These are phyloP conservation scores for Cercospora nicotianae DNA, from an alignment of 2,329 filamentous ascomycete species.

Conservation along the genomic window DNA sequence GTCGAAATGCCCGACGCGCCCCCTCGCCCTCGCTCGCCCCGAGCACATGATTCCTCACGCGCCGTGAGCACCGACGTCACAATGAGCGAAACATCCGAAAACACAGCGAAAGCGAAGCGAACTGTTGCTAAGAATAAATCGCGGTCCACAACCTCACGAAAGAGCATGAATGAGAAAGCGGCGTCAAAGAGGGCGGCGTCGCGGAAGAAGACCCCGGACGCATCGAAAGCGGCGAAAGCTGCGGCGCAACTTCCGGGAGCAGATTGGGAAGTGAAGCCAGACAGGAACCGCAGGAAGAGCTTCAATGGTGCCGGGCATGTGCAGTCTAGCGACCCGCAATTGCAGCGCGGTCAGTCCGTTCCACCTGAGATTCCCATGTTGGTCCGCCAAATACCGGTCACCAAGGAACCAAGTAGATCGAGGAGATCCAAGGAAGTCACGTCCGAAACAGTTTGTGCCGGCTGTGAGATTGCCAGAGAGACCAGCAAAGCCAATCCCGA, in stretches of 20 bases:
- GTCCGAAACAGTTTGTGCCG: conserved; percentile 54
- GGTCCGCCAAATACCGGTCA: conserved; percentile 21
- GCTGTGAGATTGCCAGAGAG: conserved; percentile 57
- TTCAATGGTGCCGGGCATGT: conserved; percentile 18
- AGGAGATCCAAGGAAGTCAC: conserved; percentile 27
- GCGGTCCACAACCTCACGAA: conserved; percentile 41
- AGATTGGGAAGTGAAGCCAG: conserved; percentile 16
- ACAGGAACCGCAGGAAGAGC: conserved; percentile 31
- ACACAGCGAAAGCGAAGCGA: conserved; percentile 32
- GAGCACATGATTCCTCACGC: conserved; percentile 37
- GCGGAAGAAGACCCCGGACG: conserved; percentile 39
- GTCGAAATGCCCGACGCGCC: conserved; percentile 22
- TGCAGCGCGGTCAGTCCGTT: conserved; percentile 31
- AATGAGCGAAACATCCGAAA: conserved; percentile 28
- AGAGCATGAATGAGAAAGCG: conserved; percentile 40
- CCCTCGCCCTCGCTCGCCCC: conserved; percentile 44
- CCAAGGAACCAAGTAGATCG: conserved; percentile 33
- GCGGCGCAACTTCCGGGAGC: conserved; percentile 3
- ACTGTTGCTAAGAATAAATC: conserved; percentile 51
- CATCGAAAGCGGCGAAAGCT: conserved; percentile 36
- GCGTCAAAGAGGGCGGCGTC: conserved; percentile 31
- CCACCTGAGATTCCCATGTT: conserved; percentile 34
- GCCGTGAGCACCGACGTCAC: conserved; percentile 31
- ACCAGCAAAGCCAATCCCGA: conserved; percentile 50
- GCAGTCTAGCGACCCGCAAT: background rate